Evolutionary conservation across 2,329 filamentous ascomycete species (phyloP), one percentile per base, ranked within the genome.

Genomic region (Teratosphaeria nubilosa): DNA sequence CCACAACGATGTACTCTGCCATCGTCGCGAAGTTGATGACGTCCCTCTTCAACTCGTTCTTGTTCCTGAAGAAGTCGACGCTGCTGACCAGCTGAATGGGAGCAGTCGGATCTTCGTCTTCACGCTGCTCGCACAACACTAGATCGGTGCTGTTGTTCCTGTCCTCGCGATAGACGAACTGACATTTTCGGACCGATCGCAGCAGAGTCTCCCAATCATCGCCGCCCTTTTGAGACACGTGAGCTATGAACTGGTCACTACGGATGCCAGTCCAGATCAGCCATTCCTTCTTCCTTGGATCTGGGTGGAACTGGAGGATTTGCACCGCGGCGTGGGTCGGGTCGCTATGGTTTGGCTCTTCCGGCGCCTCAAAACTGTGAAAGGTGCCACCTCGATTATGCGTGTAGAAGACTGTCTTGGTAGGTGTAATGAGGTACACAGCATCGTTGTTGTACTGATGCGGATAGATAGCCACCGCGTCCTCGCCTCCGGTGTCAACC

Each of bases 1-100:
- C 91, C 54, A 96, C 87, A 45, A 99, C 84, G 68, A 99, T 94
- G 72, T 96, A 99, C 71, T 99, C 94, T 45, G 88, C 86, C 92
- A 96, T 97, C 5, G 88, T 95, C 1, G 91, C 92, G 73, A 95
- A 97, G 65, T 87, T 86, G 65, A 87, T 84, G 50, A 96, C 87
- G 60, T 91, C 82, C 25, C 82, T 79, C 69, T 87, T 85, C 59
- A 84, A 80, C 24, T 83, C 77, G 14, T 77, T 76, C 65, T 85
- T 81, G 62, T 84, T 80, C 56, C 86, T 81, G 68, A 95, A 95
- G 74, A 86, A 90, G 67, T 95, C 85, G 51, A 89, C 80, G 71
- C 87, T 96, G 48, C 87, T 87, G 16, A 91, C 73, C 31, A 99
- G 81, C 63, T 87, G 82, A 53, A 87, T 75, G 1, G 84, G 81